These are phyloP conservation scores for Tetradesmus lagerheimii DNA, from an alignment of 139 green algal species.

Conservation along the genomic window DNA sequence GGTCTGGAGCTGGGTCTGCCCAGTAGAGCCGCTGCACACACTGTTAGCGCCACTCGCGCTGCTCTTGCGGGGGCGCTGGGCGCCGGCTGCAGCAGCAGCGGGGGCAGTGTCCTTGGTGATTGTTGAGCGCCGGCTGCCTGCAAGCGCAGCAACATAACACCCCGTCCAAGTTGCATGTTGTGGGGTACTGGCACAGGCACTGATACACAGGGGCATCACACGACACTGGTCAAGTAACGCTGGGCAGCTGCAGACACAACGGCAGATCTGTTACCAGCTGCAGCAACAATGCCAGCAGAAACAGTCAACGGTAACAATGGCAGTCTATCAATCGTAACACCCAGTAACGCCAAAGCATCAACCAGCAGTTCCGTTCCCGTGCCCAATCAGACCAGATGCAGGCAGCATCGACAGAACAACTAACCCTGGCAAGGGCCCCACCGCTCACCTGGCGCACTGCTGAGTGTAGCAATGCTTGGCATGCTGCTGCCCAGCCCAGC, in stretches of 20 bases:
- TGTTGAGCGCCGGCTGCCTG: background rate
- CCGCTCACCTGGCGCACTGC: background rate
- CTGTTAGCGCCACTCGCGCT: background rate
- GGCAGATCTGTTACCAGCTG: too few relatives aligned
- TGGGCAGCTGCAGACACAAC: too few relatives aligned
- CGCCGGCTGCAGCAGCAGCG: background rate
- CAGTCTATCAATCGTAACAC: too few relatives aligned
- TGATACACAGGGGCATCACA: too few relatives aligned
- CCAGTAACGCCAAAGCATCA: too few relatives aligned
- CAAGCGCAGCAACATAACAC: background rate
- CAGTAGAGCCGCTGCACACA: background rate
- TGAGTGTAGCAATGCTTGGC: background rate
- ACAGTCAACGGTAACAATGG: too few relatives aligned
- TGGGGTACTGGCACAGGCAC: too few relatives aligned
- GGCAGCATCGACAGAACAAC: background rate
- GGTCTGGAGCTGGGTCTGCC: background rate
- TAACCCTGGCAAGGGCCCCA: background rate
- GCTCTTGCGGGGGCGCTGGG: background rate
- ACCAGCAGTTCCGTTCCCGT: too few relatives aligned
- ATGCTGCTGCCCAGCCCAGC: background rate
- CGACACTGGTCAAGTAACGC: too few relatives aligned
- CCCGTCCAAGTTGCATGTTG: too few relatives aligned
- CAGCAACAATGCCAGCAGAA: too few relatives aligned
- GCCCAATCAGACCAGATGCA: too few relatives aligned
- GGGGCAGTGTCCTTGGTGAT: background rate